Conservation (phyloP, 1,284 basidiomycete genomes). For the Phlebopus sp. region DNA sequence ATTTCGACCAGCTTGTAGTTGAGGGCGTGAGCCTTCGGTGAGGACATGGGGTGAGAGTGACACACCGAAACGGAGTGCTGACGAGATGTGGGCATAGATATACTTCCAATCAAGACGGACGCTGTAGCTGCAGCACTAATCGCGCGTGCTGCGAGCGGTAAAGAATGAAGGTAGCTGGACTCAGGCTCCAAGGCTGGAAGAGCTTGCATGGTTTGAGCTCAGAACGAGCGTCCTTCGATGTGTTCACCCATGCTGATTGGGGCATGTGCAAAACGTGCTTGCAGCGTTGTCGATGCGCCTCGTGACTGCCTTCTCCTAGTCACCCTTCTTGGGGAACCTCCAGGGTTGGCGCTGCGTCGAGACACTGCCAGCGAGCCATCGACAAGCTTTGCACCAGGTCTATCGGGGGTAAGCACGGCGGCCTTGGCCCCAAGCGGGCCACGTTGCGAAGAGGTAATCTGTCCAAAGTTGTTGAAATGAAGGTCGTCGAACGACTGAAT, state of each 20-base stretch:
- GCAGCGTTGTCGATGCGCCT: slow-evolving; percentile 30
- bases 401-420: too few species aligned
- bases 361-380: too few species aligned
- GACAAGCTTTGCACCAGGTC: too few species aligned
- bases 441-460: too few species aligned
- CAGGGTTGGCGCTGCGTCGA: background rate
- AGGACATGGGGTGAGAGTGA: slow-evolving; percentile 14
- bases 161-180: slow-evolving; percentile 19
- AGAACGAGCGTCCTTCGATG: slow-evolving; percentile 21
- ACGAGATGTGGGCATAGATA: slow-evolving; percentile 29
- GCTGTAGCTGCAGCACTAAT: slow-evolving; percentile 32
- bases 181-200: slow-evolving; percentile 32
- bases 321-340: background rate
- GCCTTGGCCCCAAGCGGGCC: too few species aligned
- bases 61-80: slow-evolving; percentile 31
- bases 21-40: slow-evolving; percentile 13
- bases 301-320: slow-evolving; percentile 6
- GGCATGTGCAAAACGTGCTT: slow-evolving; percentile 31
- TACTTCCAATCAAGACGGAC: slow-evolving; percentile 30
- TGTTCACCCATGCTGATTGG: slow-evolving; percentile 23
- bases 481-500: too few species aligned
- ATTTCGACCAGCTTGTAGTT: slow-evolving; percentile 34
- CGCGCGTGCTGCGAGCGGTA: slow-evolving; percentile 28
- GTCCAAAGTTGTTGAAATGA: too few species aligned
- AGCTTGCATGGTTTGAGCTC: slow-evolving; percentile 31